Evolutionary conservation across 2,329 filamentous ascomycete species (phyloP).

Genomic region (Penicillium sp.): DNA sequence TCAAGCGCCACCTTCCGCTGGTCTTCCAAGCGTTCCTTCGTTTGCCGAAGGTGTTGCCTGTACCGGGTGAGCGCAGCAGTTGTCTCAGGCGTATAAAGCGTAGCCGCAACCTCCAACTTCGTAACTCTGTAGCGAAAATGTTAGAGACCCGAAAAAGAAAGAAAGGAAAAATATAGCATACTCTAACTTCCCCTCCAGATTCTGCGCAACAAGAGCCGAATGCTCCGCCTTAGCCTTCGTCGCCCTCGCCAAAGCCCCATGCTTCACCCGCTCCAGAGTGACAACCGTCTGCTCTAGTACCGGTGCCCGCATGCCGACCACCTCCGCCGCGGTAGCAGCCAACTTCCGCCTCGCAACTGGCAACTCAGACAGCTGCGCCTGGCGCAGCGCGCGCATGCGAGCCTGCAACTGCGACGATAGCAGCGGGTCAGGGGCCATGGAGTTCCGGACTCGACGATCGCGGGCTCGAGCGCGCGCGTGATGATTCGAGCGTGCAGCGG

Average conservation of each 20-base stretch:
- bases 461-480: slow-evolving; percentile 20
- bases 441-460: slow-evolving; percentile 24
- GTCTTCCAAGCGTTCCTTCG: slow-evolving; percentile 30
- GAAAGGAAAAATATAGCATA: slow-evolving; percentile 26
- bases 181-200: slow-evolving; percentile 38
- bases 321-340: slow-evolving; percentile 34
- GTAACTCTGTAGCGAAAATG: slow-evolving; percentile 30
- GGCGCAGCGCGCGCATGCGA: slow-evolving; percentile 30
- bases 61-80: slow-evolving; percentile 34
- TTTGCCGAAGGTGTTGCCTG: slow-evolving; percentile 32
- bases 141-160: not conserved
- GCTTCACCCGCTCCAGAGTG: slow-evolving; percentile 41
- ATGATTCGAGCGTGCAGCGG: slow-evolving; percentile 13
- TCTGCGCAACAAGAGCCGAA: slow-evolving; percentile 38
- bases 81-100: slow-evolving; percentile 40
- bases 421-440: slow-evolving; percentile 19
- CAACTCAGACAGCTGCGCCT: slow-evolving; percentile 32
- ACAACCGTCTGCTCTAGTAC: slow-evolving; percentile 38
- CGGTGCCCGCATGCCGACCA: slow-evolving; percentile 32
- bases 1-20: slow-evolving; percentile 28
- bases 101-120: slow-evolving; percentile 36
- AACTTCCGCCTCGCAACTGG: slow-evolving; percentile 34
- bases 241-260: slow-evolving; percentile 36
- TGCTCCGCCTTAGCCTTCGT: slow-evolving; percentile 41
- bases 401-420: slow-evolving; percentile 30